phyloP scores from a whole-genome alignment of 306 rosid species.

The Lagenaria siceraria region DNA sequence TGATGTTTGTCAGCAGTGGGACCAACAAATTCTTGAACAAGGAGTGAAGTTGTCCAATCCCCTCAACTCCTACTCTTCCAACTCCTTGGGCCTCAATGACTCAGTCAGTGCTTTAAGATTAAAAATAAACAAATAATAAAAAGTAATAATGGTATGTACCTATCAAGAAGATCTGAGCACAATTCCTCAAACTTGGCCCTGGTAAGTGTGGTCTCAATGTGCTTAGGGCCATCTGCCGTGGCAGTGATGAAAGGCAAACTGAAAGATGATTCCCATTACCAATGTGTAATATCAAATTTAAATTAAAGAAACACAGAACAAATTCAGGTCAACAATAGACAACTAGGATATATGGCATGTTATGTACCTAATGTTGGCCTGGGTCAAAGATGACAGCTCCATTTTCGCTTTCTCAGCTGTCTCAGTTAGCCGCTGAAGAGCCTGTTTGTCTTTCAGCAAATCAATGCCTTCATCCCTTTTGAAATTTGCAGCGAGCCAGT shows the following conservation, averaged over 20 bases:
- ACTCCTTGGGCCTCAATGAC: no score
- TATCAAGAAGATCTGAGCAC: conserved; percentile 87
- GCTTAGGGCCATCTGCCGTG: conserved; percentile 92
- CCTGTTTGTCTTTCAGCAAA: conserved; percentile 87
- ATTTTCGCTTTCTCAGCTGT: conserved; percentile 96
- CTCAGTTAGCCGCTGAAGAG: conserved; percentile 95
- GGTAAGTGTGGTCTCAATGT: conserved; percentile 83
- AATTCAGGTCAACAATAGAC: neutral
- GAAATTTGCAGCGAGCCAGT: conserved; percentile 70
- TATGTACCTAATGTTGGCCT: conserved; percentile 72
- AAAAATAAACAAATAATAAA: no score
- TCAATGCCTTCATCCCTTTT: conserved; percentile 85
- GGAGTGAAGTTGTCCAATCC: no score
- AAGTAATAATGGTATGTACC: conserved; percentile 25
- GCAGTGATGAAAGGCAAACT: conserved; percentile 97
- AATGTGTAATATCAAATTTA: neutral
- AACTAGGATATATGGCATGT: neutral
- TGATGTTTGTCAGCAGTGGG: no score
- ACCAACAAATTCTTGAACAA: no score
- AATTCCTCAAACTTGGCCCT: conserved; percentile 90
- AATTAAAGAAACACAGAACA: neutral
- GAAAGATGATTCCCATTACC: neutral
- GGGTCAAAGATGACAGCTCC: conserved; percentile 91
- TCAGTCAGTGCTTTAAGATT: neutral
- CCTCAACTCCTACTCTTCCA: no score